phyloP scores from a whole-genome alignment of 2,329 filamentous ascomycete species.

The Phaeosphaeriaceae sp. region DNA sequence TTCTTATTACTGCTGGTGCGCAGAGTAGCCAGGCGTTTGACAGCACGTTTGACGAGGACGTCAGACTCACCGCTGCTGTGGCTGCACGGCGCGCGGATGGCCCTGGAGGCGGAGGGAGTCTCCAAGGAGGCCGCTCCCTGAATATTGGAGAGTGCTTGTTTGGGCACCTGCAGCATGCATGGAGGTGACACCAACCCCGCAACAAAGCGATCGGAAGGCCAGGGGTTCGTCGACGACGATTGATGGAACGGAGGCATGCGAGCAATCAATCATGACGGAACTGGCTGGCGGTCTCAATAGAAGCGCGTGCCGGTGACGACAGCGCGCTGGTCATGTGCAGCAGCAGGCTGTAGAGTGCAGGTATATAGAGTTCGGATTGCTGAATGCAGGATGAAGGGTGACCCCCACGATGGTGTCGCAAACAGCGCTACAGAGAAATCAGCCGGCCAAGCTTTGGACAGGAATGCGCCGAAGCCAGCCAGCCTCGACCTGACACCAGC shows the following conservation, averaged over 20 bases:
- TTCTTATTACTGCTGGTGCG: conserved; percentile 36
- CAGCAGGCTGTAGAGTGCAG: not conserved
- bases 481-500: not conserved
- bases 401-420: conserved; percentile 23
- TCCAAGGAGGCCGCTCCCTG: not conserved
- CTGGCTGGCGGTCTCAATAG: not conserved
- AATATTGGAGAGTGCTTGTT: not conserved
- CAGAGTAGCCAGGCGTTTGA: conserved; percentile 17
- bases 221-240: not conserved
- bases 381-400: not conserved
- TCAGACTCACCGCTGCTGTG: conserved; percentile 32
- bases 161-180: conserved; percentile 14
- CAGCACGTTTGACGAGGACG: conserved; percentile 15
- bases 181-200: not conserved
- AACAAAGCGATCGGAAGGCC: not conserved
- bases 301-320: not conserved
- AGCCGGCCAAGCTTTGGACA: conserved; percentile 15
- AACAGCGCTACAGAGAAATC: conserved; percentile 18
- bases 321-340: not conserved
- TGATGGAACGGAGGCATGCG: not conserved
- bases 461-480: not conserved
- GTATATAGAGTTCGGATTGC: conserved; percentile 1
- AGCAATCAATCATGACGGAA: not conserved
- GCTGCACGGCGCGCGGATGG: too few relatives aligned
- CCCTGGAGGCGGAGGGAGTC: not conserved